A percentile compares a stretch with the other conserved stretches of the same genome.
Conservation (phyloP, 306 rosid species). For the Quercus glauca region DNA sequence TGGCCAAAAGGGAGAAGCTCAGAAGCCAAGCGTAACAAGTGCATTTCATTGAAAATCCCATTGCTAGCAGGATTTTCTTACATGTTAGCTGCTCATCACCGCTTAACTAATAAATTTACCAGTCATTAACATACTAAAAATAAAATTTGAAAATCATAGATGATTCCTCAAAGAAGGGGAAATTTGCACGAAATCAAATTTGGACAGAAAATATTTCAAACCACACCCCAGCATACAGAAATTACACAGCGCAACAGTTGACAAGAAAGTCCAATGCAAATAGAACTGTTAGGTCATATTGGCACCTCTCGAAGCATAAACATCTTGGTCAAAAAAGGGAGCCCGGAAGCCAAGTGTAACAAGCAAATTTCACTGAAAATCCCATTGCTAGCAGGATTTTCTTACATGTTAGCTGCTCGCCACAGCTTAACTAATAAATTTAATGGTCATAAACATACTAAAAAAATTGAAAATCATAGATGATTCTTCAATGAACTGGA, state of each 20-base stretch:
- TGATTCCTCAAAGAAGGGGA: too few species aligned
- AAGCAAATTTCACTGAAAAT: slow-evolving; percentile 42
- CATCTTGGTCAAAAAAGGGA: background rate
- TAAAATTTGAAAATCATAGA: too few species aligned
- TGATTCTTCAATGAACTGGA: too few species aligned
- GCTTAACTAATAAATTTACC: slow-evolving; percentile 8
- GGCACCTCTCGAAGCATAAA: too few species aligned
- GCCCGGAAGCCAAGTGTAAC: slow-evolving; percentile 61
- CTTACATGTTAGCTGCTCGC: slow-evolving; percentile 50
- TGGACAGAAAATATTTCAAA: background rate
- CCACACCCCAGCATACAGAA: too few species aligned
- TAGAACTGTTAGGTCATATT: too few species aligned
- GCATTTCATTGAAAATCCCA: slow-evolving; percentile 42
- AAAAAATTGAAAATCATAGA: too few species aligned
- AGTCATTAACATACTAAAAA: too few species aligned
- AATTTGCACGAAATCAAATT: too few species aligned
- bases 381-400: slow-evolving; percentile 8
- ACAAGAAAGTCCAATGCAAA: too few species aligned
- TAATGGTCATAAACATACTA: background rate
- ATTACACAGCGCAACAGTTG: too few species aligned
- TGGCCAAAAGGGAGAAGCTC: slow-evolving; percentile 28
- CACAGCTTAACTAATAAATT: slow-evolving; percentile 24
- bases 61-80: slow-evolving; percentile 24
- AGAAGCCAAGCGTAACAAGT: slow-evolving; percentile 64
- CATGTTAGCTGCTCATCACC: slow-evolving; percentile 49